Conservation (phyloP, 2,329 filamentous ascomycete genomes). For the Sclerotinia borealis region DNA sequence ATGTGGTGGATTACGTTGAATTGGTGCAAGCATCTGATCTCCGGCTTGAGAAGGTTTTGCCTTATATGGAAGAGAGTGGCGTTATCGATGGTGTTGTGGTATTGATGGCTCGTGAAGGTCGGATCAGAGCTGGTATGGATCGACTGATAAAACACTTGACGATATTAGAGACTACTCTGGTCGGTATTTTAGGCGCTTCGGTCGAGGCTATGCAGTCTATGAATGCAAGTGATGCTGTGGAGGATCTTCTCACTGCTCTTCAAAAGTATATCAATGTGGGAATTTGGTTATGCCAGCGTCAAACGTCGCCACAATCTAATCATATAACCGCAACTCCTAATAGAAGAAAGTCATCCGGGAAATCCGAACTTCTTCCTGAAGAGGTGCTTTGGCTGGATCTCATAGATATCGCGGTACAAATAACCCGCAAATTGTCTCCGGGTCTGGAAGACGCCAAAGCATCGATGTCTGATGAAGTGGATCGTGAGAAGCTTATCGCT, state of each 20-base stretch:
- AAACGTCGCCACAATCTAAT: conserved; percentile 54
- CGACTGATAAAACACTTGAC: conserved; percentile 75
- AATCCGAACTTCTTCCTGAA: conserved; percentile 43
- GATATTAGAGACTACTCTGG: conserved; percentile 72
- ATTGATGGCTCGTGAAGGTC: conserved; percentile 82
- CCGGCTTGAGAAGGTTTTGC: conserved; percentile 71
- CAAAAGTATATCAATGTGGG: conserved; percentile 90
- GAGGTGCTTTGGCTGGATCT: conserved; percentile 56
- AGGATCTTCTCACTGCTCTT: conserved; percentile 69
- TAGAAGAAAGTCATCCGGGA: conserved; percentile 42
- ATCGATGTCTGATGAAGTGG: conserved; percentile 33
- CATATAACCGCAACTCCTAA: conserved; percentile 38
- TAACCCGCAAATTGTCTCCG: conserved; percentile 58
- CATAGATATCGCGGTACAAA: conserved; percentile 54
- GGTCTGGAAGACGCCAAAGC: conserved; percentile 39
- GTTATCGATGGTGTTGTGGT: conserved; percentile 91
- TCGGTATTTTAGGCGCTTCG: conserved; percentile 62
- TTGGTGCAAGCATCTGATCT: conserved; percentile 71
- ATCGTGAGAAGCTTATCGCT: conserved; percentile 55
- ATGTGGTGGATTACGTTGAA: conserved; percentile 81
- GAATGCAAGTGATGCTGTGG: conserved; percentile 56
- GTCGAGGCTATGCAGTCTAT: conserved; percentile 49
- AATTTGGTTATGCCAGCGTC: conserved; percentile 89
- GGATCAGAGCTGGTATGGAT: conserved; percentile 75
- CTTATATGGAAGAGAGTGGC: conserved; percentile 81